Evolutionary conservation across 2,329 filamentous ascomycete species (phyloP).

Genomic region (Thyridium curvatum): DNA sequence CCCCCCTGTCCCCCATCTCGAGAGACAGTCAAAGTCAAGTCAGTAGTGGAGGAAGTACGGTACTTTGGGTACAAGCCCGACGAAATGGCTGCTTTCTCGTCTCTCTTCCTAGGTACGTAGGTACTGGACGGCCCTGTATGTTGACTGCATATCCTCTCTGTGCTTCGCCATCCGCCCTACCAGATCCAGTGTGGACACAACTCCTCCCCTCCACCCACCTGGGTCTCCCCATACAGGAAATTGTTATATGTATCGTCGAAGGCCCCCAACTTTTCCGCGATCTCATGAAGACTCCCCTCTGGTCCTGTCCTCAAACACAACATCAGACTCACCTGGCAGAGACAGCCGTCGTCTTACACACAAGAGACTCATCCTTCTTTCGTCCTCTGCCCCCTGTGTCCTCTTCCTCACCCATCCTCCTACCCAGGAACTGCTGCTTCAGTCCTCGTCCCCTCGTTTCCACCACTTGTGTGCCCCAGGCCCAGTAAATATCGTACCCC

Average conservation of each 20-base stretch:
- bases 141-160: neutral
- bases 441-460: slow-evolving; percentile 1
- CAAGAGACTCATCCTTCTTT: neutral
- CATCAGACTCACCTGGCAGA: neutral
- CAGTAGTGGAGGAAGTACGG: no score
- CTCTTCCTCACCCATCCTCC: neutral
- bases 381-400: neutral
- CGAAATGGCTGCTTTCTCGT: neutral
- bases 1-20: neutral
- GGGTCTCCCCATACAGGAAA: no score
- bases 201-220: neutral
- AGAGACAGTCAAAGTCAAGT: no score
- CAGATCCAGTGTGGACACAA: neutral
- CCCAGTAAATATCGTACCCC: no score
- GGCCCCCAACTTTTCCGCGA: neutral
- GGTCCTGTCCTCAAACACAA: neutral
- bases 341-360: neutral
- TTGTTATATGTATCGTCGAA: neutral
- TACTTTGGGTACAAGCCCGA: neutral
- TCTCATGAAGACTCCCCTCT: neutral
- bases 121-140: neutral
- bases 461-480: no score
- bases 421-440: neutral
- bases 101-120: neutral
- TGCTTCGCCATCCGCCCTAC: neutral